Base-by-base conservation (phyloP, 306 rosid species). In the Arachis stenosperma region DNA sequence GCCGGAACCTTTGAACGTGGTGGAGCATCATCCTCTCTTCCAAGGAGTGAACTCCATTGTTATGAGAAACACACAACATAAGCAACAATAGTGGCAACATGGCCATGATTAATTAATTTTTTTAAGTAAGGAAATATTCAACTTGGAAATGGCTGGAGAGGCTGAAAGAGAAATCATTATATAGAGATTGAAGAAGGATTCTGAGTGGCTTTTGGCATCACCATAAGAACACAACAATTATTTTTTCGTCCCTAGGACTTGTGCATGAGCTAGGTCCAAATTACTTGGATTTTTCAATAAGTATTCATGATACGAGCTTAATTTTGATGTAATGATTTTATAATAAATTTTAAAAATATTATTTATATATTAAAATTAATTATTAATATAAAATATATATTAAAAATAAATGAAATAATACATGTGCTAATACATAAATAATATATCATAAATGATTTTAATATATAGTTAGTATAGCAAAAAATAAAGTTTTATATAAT, bases 171-270 rank as follows among this genome's bases (percentile, higher is more conserved):
- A 9, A 57, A 6, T 54, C 36, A 22, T 22, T 37, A 9, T 75
- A 15, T 9, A 66, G 58, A 58, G 17, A 9, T 56, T 29, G 65
- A 55, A n/a, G 70, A 67, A 48, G 70, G 81, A 93, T 84, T 92
- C 88, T 86, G 60, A 81, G 83, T 65, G 81, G 55, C 37, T 33
- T 33, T 84, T 92, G 90, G 86, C 61, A 83, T 90, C 88, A 87
- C 96, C 84, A 74, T 75, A 89, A 80, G 75, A 87, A 90, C 98
- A 90, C 46, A 11, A 50, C 89, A 86, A 87, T 80, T 84, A 72
- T 88, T 84, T 83, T 87, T 88, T 83, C 92, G 84, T 85, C 68
- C 73, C 69, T 71, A 87, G 86, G 87, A 88, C 90, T 71, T 59
- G 78, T 88, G 97, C 93, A 90, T 93, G 91, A 84, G 83, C 79